Base-by-base conservation (phyloP, 2,329 filamentous ascomycete genomes). In the Aspergillus felis region DNA sequence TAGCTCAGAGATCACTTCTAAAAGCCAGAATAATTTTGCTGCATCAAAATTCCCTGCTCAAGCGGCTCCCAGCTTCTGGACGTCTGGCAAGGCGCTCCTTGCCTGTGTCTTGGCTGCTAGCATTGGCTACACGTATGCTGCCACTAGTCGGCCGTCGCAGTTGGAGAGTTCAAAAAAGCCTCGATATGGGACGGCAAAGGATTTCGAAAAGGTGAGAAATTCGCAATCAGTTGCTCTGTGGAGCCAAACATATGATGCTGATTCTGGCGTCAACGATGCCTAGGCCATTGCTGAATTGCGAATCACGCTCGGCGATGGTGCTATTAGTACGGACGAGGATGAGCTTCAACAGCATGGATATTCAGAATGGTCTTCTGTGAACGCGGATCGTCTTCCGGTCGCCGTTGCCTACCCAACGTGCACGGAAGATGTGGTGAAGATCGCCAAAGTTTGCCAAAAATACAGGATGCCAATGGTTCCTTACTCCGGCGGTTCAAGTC, bases 391-490 rank as follows among this genome's bases (percentile, higher is more conserved):
- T 22, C 76, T 87, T 1, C 86, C 87, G 0, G 81, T 87, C 5
- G 86, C 87, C 1, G 80, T 90, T 8, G 84, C 84, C 2, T 87
- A 87, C 60, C 88, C 88, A 0, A 80, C 77, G 29, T 81, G 78
- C 1, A 90, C 87, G 0, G 82, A 85, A 56, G 81, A 90, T 20
- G 87, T 90, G 2, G 84, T 82, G 0, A 68, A 76, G 41, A 84
- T 90, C 56, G 87, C 85, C 32, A 81, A 87, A 62, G 80, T 92
- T 55, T 96, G 92, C 76, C 81, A 89, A 75, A 88, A 88, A 71
- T 87, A 92, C 73, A 86, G 83, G 17, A 84, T 96, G 54, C 92
- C 92, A 1, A 89, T 96, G 77, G 89, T 94, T 58, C 88, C 91
- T 0, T 96, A 90, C 70, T 94, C 90, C 0, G 92, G 91, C 2